phyloP scores from a whole-genome alignment of 2,329 filamentous ascomycete genomes.

The Polychaeton citri region DNA sequence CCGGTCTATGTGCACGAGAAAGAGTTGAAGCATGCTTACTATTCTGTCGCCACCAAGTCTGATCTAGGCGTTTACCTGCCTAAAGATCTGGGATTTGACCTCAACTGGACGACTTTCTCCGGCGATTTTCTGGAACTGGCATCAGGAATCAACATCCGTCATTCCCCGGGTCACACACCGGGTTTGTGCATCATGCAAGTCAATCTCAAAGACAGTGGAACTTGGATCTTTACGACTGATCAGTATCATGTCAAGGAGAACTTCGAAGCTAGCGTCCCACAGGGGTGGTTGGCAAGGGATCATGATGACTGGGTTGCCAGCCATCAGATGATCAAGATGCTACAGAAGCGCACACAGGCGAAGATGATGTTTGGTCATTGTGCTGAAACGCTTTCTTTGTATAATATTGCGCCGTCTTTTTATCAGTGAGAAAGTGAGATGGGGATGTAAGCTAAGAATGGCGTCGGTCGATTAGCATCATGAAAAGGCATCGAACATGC shows the following conservation, averaged over 20 bases:
- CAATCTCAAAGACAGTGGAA: conserved; percentile 22
- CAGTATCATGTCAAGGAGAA: conserved; percentile 26
- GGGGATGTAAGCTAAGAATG: too few species aligned
- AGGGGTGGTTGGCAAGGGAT: conserved; percentile 25
- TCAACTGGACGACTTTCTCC: conserved; percentile 25
- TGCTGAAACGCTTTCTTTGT: conserved; percentile 9
- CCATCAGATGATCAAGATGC: conserved; percentile 12
- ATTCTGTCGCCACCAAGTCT: conserved; percentile 22
- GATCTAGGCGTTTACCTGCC: conserved; percentile 21
- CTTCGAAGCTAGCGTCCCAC: conserved; percentile 19
- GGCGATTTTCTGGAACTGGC: conserved; percentile 21
- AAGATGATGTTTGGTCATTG: conserved; percentile 14
- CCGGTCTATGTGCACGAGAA: conserved; percentile 25
- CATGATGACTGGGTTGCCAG: conserved; percentile 24
- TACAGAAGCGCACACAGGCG: conserved; percentile 11
- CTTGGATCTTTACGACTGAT: conserved; percentile 26
- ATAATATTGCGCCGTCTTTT: too few species aligned
- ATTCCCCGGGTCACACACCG: conserved; percentile 24
- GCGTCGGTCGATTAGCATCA: too few species aligned
- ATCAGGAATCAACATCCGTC: conserved; percentile 21
- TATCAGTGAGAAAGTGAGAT: too few species aligned
- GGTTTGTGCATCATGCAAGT: conserved; percentile 24
- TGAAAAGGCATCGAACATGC: too few species aligned
- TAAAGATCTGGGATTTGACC: conserved; percentile 23
- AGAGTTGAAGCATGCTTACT: conserved; percentile 25